Percentiles rank a stretch among this genome's conserved stretches.
Conservation (phyloP, 257 asterid species). For the Mentha longifolia region DNA sequence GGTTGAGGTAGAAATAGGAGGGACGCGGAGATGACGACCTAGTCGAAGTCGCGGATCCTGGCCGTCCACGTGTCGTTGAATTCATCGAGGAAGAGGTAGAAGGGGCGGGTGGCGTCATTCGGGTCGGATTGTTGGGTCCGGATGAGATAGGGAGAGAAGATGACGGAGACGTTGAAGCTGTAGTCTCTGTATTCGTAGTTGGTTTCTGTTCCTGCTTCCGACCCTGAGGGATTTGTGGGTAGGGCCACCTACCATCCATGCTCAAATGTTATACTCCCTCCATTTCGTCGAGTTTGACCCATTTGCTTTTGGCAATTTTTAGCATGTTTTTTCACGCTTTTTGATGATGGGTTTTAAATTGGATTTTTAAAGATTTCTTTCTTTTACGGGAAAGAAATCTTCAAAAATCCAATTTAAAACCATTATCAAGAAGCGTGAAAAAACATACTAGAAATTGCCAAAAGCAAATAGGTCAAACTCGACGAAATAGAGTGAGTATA, state of each 20-base stretch:
- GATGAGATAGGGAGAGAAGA: constrained; percentile 59
- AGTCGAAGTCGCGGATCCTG: constrained; percentile 45
- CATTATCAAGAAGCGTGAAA: too few species aligned
- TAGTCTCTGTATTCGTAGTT: constrained; percentile 42
- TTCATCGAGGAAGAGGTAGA: constrained; percentile 58
- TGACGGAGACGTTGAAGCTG: constrained; percentile 59
- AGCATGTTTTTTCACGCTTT: too few species aligned
- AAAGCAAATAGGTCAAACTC: too few species aligned
- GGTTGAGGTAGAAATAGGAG: constrained; percentile 51
- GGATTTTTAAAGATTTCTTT: too few species aligned
- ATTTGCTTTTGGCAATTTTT: too few species aligned
- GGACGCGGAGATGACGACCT: constrained; percentile 62
- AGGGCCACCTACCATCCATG: constrained; percentile 39
- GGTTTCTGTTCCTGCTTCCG: constrained; percentile 44
- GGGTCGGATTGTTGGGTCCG: constrained; percentile 45
- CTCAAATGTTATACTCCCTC: too few species aligned
- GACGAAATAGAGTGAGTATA: too few species aligned
- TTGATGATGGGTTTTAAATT: too few species aligned
- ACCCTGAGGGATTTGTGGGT: constrained; percentile 45
- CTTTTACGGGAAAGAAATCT: too few species aligned
- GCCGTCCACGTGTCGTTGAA: constrained; percentile 47
- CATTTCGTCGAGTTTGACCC: too few species aligned
- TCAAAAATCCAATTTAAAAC: too few species aligned
- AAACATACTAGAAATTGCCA: too few species aligned
- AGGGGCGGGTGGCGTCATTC: constrained; percentile 40